Base-by-base conservation (phyloP, 257 asterid species). In the Mitragyna speciosa region DNA sequence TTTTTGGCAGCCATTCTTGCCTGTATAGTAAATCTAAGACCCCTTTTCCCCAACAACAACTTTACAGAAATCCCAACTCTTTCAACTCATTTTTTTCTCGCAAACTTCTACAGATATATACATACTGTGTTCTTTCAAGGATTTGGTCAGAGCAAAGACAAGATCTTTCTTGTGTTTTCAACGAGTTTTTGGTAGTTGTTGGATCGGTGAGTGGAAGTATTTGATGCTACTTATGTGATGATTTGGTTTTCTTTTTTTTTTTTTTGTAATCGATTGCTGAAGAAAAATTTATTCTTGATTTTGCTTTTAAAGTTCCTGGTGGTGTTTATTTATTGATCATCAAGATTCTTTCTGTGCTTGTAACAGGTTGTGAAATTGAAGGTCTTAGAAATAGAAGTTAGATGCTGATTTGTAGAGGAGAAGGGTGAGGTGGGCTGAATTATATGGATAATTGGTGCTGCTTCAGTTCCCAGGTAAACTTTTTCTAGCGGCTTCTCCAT, bases 371-470 rank as follows among this genome's bases (percentile, higher is more conserved):
- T 85, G 75, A 84, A 76, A 80, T 79, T 84, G 79, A 52, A 72
- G 76, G 74, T 59, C 81, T 69, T 45, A 26, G 80, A 33, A 59
- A 79, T 83, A 48, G 82, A 79, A 83, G 83, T 84, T 91, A 85
- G 89, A 87, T 87, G 92, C 83, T 90, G 86, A 71, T 84, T 87
- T 81, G 88, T 78, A 79, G 85, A 64, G 85, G 85, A 78, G 83
- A 76, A 73, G 77, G 71, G 70, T 87, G 88, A 85, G 83, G 78
- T 73, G 80, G 78, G 79, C 51, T 85, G 81, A 79, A 79, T 83
- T 76, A 84, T 33, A 92, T 93, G 98, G 93, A 86, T 84, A 87
- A 75, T 80, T 80, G 90, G 12, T 90, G 97, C 90, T 93, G 97
- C 87, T 93, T 88, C 91, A 88, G 71, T 81, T 87, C 93, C n/a